Evolutionary conservation across 2,329 filamentous ascomycete species (phyloP).

Genomic region (Corynespora cassiicola): DNA sequence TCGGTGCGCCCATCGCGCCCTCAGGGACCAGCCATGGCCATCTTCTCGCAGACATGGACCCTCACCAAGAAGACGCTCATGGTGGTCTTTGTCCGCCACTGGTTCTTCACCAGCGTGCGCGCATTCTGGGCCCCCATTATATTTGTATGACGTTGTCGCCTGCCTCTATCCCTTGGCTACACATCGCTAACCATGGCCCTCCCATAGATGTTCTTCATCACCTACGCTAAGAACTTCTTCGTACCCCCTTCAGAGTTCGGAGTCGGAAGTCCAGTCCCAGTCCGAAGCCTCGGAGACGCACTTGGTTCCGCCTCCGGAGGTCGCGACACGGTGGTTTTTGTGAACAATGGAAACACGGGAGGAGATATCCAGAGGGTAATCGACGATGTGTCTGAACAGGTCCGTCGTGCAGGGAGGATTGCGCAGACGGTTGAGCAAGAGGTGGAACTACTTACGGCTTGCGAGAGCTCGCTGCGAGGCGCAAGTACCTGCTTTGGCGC

Average conservation of each 20-base stretch:
- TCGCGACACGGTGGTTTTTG: slow-evolving; percentile 75
- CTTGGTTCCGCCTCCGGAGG: slow-evolving; percentile 64
- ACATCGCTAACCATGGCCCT: slow-evolving; percentile 14
- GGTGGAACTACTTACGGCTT: slow-evolving; percentile 66
- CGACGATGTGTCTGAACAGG: slow-evolving; percentile 63
- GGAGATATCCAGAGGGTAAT: slow-evolving; percentile 79
- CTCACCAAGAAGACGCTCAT: slow-evolving; percentile 64
- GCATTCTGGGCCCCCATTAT: slow-evolving; percentile 64
- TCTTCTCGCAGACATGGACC: slow-evolving; percentile 61
- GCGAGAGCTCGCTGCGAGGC: slow-evolving; percentile 63
- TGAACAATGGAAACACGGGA: slow-evolving; percentile 73
- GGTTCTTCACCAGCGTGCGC: slow-evolving; percentile 60
- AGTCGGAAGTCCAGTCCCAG: slow-evolving; percentile 66
- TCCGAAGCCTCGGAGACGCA: slow-evolving; percentile 71
- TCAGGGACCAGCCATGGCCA: slow-evolving; percentile 29
- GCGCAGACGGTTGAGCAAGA: slow-evolving; percentile 63
- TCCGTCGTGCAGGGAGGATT: slow-evolving; percentile 62
- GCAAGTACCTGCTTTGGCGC: slow-evolving; percentile 77
- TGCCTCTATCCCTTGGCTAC: neutral
- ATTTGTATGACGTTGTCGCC: slow-evolving; percentile 46
- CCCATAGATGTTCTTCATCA: slow-evolving; percentile 55
- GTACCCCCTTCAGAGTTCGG: slow-evolving; percentile 78
- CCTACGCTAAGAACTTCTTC: slow-evolving; percentile 82
- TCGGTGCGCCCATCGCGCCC: slow-evolving; percentile 19
- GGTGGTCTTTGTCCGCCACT: slow-evolving; percentile 60